Base-by-base conservation (phyloP, 768 basidiomycete genomes). In the Tubosaeta brunneosetosa region DNA sequence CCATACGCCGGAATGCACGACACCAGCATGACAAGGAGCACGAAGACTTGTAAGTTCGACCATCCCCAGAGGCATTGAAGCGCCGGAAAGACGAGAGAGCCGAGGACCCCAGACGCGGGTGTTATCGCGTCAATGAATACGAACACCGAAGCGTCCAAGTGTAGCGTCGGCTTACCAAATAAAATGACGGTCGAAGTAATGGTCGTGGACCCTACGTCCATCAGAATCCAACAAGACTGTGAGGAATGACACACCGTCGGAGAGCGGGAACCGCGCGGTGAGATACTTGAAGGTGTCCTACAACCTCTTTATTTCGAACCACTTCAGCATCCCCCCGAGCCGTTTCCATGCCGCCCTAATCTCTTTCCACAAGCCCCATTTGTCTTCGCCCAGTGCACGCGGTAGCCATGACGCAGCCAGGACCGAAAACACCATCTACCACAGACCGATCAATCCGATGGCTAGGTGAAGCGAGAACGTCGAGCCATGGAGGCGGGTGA, bases 381-480 rank as follows among this genome's bases (percentile, higher is more conserved):
- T 55, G 41, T 29, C 29, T 0, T 22, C 37, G 10, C 22, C 22
- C 22, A 22, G 22, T 22, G 22, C 22, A 22, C 47, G 48, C 19
- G 49, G 42, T 43, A 8, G 10, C 76, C 73, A 0, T 89, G 3
- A 22, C 22, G 90, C 0, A 94, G 69, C 81, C 86, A 91, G 0
- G 22, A 3, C 22, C 22, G 22, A 22, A 22, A 22, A 22, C 3
- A 22, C 22, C 22, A 22, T 22, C 22, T 3, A 22, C 22, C 22
- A 22, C 22, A 22, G 22, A 22, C 22, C 3, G 22, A 2, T 92
- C 7, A 88, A 64, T 0, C 87, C 89, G 34, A 97, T 90, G 0
- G 91, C 91, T 0, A 95, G 77, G 7, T 91, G 77, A 2, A 98
- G 73, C 0, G 89, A 76, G 59, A 83, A 83, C 0, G 91, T 93